phyloP scores from a whole-genome alignment of 805 yeast genomes.

The Saturnispora gosingensis region DNA sequence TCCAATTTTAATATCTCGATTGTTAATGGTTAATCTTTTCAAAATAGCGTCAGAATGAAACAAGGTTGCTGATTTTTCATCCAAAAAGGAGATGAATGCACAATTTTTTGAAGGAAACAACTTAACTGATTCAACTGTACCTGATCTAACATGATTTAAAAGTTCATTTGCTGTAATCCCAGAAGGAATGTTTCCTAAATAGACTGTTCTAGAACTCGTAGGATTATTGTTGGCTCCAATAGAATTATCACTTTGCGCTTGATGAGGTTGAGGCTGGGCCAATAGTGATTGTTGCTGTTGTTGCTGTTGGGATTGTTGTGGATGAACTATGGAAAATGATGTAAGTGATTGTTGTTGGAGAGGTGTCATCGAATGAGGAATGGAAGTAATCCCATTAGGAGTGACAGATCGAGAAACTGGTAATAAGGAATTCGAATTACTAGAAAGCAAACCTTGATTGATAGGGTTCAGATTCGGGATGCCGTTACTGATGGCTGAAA shows the following conservation, averaged over 20 bases:
- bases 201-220: constrained; percentile 65
- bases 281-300: not conserved
- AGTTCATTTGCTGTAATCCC: constrained; percentile 73
- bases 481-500: not conserved
- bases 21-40: constrained; percentile 70
- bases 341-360: constrained; percentile 1
- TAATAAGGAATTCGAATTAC: not conserved
- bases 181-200: constrained; percentile 81
- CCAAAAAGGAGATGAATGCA: constrained; percentile 84
- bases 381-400: constrained; percentile 3
- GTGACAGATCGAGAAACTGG: constrained; percentile 5
- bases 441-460: not conserved
- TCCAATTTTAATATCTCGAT: constrained; percentile 77
- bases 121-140: constrained; percentile 72
- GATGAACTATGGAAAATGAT: not conserved
- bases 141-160: constrained; percentile 84
- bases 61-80: constrained; percentile 77
- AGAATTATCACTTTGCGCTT: not conserved
- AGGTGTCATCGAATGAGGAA: constrained; percentile 6
- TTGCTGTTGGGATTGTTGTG: not conserved
- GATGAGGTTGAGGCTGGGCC: constrained; percentile 7
- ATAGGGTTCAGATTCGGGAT: not conserved
- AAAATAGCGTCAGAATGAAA: constrained; percentile 91
- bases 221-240: constrained; percentile 1
- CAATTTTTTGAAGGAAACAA: constrained; percentile 79